Evolutionary conservation across 1,139 yeast genomes (phyloP), one percentile per base, ranked within the genome.

Genomic region (Eremothecium sinecaudum): DNA sequence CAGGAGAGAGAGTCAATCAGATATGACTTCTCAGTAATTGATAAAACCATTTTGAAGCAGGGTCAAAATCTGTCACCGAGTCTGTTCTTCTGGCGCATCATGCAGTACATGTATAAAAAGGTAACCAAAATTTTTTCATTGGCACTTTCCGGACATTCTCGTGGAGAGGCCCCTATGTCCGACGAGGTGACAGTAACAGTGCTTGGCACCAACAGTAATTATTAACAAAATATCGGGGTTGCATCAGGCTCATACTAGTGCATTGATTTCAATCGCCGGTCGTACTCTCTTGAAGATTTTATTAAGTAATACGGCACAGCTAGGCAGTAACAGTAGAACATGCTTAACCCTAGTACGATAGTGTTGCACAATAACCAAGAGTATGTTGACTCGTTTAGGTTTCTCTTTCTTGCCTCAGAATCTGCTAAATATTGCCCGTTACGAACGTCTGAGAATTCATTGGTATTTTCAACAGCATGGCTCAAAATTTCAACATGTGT

Each of bases 11-110:
- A 84, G 34, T 80, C 86, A 48, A 76, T 73, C 19, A 87, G 61
- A 53, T 79, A 87, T 6, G 86, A 72, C 48, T 84, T 71, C 61
- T 87, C 98, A 1, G 97, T 81, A 9, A 87, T 81, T 4, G 96
- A 86, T 40, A 84, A 63, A 28, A 73, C 67, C 84, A 78, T 79
- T n/a, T n/a, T n/a, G n/a, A n/a, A n/a, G n/a, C n/a, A n/a, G n/a
- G n/a, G n/a, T n/a, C n/a, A n/a, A n/a, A n/a, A n/a, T n/a, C n/a
- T n/a, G n/a, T n/a, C n/a, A n/a, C n/a, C n/a, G n/a, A n/a, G n/a
- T n/a, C n/a, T n/a, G n/a, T n/a, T n/a, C n/a, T n/a, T n/a, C n/a
- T n/a, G n/a, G n/a, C n/a, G n/a, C n/a, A n/a, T n/a, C n/a, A n/a
- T n/a, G n/a, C n/a, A n/a, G n/a, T n/a, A n/a, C n/a, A n/a, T n/a